phyloP scores from a whole-genome alignment of 2,329 filamentous ascomycete species.

The Aspergillus fumigatus region DNA sequence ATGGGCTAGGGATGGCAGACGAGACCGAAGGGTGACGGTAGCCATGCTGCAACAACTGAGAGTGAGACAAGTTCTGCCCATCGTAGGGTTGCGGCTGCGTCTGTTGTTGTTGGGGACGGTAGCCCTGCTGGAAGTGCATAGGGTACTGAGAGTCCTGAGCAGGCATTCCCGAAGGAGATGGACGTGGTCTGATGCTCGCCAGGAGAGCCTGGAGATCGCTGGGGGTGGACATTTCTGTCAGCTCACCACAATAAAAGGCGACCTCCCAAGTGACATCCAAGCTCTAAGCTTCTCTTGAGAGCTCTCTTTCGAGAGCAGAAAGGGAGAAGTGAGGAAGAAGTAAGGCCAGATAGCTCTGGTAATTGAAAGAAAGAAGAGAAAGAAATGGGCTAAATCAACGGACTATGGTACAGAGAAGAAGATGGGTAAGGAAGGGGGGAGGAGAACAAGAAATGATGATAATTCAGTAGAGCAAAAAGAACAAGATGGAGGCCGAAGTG shows the following conservation, averaged over 20 bases:
- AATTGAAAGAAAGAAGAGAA: conserved; percentile 12
- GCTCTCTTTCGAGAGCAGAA: conserved; percentile 33
- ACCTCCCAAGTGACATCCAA: conserved; percentile 26
- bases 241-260: conserved; percentile 25
- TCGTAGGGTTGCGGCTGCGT: conserved; percentile 25
- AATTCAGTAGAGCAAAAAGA: conserved; percentile 20
- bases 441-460: conserved; percentile 13
- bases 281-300: conserved; percentile 21
- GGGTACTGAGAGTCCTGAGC: conserved; percentile 28
- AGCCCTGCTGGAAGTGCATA: conserved; percentile 27
- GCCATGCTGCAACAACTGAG: conserved; percentile 28
- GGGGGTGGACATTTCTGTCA: conserved; percentile 45
- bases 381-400: conserved; percentile 9
- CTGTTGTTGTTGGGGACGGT: conserved; percentile 27
- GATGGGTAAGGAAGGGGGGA: conserved; percentile 8
- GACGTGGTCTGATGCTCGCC: conserved; percentile 42
- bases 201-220: conserved; percentile 45
- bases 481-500: conserved; percentile 18
- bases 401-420: conserved; percentile 14
- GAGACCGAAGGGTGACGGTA: conserved; percentile 56
- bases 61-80: conserved; percentile 29
- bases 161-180: conserved; percentile 28
- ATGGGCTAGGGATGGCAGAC: conserved; percentile 55
- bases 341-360: neutral
- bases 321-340: conserved; percentile 1